Base-by-base conservation (phyloP, 148 eudicot species). In the Camellia japonica region DNA sequence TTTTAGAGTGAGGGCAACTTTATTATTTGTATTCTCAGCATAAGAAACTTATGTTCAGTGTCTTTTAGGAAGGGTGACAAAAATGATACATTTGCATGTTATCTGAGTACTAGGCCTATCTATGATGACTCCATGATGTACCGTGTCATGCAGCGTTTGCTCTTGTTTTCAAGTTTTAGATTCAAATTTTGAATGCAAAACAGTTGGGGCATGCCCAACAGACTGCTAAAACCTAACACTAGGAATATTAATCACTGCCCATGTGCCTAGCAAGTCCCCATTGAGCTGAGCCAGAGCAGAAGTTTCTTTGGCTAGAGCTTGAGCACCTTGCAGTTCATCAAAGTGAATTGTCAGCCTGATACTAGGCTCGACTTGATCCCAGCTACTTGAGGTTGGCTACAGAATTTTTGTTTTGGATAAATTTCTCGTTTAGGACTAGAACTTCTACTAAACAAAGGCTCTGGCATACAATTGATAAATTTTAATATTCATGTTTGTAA, bases 381-480 rank as follows among this genome's bases (percentile, higher is more conserved):
- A 49, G 74, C 74, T 71, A 49, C 38, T 71, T 44, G 51, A 58
- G 74, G 54, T n/a, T 49, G 56, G 56, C 58, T 71, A 38, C 20
- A 68, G 54, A 15, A 44, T 43, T 68, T 14, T 68, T 30, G 38
- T 42, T 15, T 43, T 44, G 70, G 23, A 6, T 2, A 68, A 42
- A 44, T 44, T 68, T 14, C 74, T 72, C 75, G 5, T 70, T 70
- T 44, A 51, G 75, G 19, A 71, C 23, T 15, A 51, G 12, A 56
- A 23, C 16, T 49, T 51, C 4, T 1, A 23, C 49, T 55, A 41
- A 55, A 56, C 49, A 30, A 55, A 55, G 64, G 49, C 20, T 56
- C 6, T 56, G 43, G 11, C 68, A 19, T 64, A 64, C 68, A 20
- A 20, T 64, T 60, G 19, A 18, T 23, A 51, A 49, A 38, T 49